Conservation (phyloP, 352 stramenopile genomes). For the Phytophthora europaea region DNA sequence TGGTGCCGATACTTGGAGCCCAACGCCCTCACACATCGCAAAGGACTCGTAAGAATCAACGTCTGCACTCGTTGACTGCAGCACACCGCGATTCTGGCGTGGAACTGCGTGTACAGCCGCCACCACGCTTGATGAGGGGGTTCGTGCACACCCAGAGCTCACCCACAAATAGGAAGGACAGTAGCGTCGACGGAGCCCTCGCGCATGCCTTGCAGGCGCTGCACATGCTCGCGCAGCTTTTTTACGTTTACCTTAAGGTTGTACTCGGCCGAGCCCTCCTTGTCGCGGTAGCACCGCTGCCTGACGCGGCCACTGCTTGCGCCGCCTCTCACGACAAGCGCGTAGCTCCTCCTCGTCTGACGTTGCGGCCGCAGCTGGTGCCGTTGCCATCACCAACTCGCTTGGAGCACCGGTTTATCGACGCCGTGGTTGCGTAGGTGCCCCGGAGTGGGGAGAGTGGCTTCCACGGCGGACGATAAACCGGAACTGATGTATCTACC, state of each 20-base stretch:
- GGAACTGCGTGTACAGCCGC: constrained; percentile 68
- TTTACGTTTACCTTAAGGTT: constrained; percentile 78
- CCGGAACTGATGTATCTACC: too few species aligned
- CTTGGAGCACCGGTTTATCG: too few species aligned
- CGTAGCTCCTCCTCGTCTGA: constrained; percentile 10
- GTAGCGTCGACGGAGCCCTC: constrained; percentile 28
- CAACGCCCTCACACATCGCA: too few species aligned
- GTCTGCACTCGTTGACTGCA: not conserved
- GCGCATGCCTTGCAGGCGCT: too few species aligned
- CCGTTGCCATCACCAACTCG: too few species aligned
- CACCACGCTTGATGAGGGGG: constrained; percentile 55
- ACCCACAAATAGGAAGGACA: too few species aligned
- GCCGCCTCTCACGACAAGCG: constrained; percentile 48
- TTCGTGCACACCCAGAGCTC: too few species aligned
- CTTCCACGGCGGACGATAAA: too few species aligned
- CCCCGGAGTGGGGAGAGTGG: too few species aligned
- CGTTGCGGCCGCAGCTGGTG: not conserved
- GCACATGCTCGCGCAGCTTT: constrained; percentile 57
- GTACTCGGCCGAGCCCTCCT: constrained; percentile 71
- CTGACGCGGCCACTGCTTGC: constrained; percentile 70
- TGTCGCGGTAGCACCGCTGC: constrained; percentile 78
- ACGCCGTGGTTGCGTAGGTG: too few species aligned
- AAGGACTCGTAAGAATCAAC: too few species aligned
- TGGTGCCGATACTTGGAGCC: too few species aligned
- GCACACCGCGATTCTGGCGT: constrained; percentile 51